phyloP scores from a whole-genome alignment of 495 filamentous ascomycete genomes.

The Hypoxylon lienhwacheense region DNA sequence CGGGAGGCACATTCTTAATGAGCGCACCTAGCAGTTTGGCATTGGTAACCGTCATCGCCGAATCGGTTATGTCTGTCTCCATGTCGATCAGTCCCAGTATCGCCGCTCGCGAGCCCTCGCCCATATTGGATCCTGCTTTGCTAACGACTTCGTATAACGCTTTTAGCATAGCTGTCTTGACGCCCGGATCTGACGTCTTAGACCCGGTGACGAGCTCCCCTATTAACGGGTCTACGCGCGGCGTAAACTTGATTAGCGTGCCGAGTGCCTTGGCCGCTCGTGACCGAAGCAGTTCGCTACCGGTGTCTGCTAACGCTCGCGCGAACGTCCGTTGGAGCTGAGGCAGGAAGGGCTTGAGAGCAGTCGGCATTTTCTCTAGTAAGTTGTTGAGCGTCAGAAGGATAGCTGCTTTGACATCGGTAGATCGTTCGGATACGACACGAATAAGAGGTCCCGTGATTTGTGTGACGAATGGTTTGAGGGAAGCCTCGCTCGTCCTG shows the following conservation, averaged over 20 bases:
- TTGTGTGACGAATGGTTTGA: slow-evolving; percentile 93
- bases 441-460: slow-evolving; percentile 97
- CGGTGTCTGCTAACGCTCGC: slow-evolving; percentile 88
- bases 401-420: slow-evolving; percentile 94
- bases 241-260: slow-evolving; percentile 93
- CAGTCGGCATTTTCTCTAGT: slow-evolving; percentile 92
- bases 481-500: slow-evolving; percentile 75
- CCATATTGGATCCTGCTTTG: slow-evolving; percentile 93
- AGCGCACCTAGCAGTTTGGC: slow-evolving; percentile 86
- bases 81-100: slow-evolving; percentile 86
- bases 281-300: slow-evolving; percentile 83
- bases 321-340: slow-evolving; percentile 97
- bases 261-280: slow-evolving; percentile 95
- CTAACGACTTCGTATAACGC: slow-evolving; percentile 94
- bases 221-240: slow-evolving; percentile 86
- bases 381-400: slow-evolving; percentile 92
- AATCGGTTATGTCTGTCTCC: slow-evolving; percentile 72
- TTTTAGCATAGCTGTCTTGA: slow-evolving; percentile 96
- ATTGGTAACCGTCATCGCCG: slow-evolving; percentile 80
- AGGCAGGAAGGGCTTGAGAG: slow-evolving; percentile 94
- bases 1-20: slow-evolving; percentile 74
- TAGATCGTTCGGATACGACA: slow-evolving; percentile 92
- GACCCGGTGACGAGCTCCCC: slow-evolving; percentile 88
- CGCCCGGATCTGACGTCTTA: slow-evolving; percentile 84
- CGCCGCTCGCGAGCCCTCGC: slow-evolving; percentile 77